These are phyloP conservation scores for Pythium chondricola DNA, from an alignment of 352 stramenopile species.

Conservation along the genomic window DNA sequence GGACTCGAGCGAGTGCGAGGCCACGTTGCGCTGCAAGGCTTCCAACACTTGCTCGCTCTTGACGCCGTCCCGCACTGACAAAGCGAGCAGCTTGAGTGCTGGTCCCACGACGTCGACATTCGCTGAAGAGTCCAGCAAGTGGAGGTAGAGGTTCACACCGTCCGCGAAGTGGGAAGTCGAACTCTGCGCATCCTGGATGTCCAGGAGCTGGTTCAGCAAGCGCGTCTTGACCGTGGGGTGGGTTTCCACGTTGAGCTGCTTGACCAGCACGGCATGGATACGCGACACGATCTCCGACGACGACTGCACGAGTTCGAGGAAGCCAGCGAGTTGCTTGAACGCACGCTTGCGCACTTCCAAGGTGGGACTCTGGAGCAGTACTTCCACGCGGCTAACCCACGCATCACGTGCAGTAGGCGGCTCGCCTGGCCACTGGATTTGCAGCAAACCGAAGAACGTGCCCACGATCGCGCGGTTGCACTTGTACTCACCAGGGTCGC, in stretches of 20 bases:
- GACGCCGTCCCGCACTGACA: slow-evolving; percentile 22
- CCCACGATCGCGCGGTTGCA: slow-evolving; percentile 16
- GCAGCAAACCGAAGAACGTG: slow-evolving; percentile 16
- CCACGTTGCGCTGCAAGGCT: slow-evolving; percentile 31
- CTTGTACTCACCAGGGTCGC: slow-evolving; percentile 16
- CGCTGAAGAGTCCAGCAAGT: slow-evolving; percentile 30
- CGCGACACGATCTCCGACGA: slow-evolving; percentile 4
- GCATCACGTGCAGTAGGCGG: slow-evolving; percentile 1
- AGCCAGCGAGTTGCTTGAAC: slow-evolving; percentile 45
- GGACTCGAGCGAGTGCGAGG: slow-evolving; percentile 33
- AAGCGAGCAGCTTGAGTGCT: slow-evolving; percentile 50
- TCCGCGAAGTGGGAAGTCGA: slow-evolving; percentile 12
- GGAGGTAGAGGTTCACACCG: slow-evolving; percentile 2
- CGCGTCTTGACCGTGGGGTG: slow-evolving; percentile 61
- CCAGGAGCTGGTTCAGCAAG: slow-evolving; percentile 44
- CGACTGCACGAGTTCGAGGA: slow-evolving; percentile 1
- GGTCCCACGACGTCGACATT: slow-evolving; percentile 50
- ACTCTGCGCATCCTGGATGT: slow-evolving; percentile 23
- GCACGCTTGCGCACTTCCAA: slow-evolving; percentile 61
- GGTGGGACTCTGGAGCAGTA: slow-evolving; percentile 34
- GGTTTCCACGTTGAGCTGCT: slow-evolving; percentile 49
- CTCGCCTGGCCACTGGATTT: slow-evolving; percentile 1
- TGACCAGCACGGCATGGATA: slow-evolving; percentile 33
- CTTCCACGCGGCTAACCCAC: slow-evolving; percentile 10
- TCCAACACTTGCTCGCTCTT: slow-evolving; percentile 6